These are phyloP conservation scores for Gynandropsis gynandra DNA, from an alignment of 345 rosid species.

Conservation along the genomic window DNA sequence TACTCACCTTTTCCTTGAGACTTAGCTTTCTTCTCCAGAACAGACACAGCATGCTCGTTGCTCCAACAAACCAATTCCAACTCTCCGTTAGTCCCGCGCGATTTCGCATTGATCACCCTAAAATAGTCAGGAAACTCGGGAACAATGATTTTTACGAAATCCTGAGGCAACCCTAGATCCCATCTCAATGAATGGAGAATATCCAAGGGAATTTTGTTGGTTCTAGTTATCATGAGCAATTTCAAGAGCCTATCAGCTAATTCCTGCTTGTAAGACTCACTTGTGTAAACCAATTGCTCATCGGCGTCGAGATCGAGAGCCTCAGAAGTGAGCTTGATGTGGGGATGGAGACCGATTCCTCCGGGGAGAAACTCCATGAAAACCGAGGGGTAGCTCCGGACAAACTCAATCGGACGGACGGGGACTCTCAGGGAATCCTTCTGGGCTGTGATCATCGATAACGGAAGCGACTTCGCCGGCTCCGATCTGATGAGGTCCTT, in stretches of 20 bases:
- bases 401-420: slow-evolving; percentile 79
- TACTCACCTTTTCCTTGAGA: slow-evolving; percentile 25
- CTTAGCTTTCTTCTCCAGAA: slow-evolving; percentile 46
- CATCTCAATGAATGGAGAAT: slow-evolving; percentile 56
- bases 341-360: slow-evolving; percentile 67
- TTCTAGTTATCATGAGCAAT: slow-evolving; percentile 61
- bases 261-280: slow-evolving; percentile 48
- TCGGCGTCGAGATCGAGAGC: slow-evolving; percentile 69
- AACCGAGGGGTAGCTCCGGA: slow-evolving; percentile 64
- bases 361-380: slow-evolving; percentile 75
- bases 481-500: slow-evolving; percentile 75
- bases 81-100: slow-evolving; percentile 21
- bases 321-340: slow-evolving; percentile 70
- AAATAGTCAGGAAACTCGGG: slow-evolving; percentile 85
- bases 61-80: slow-evolving; percentile 90
- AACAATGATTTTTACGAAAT: slow-evolving; percentile 40
- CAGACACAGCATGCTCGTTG: slow-evolving; percentile 48
- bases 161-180: slow-evolving; percentile 82
- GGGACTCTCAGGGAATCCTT: slow-evolving; percentile 56
- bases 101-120: slow-evolving; percentile 33
- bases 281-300: slow-evolving; percentile 74
- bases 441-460: slow-evolving; percentile 46
- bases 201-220: slow-evolving; percentile 47
- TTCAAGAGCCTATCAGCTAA: slow-evolving; percentile 67
- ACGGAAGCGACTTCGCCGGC: slow-evolving; percentile 82